Evolutionary conservation across 2,329 filamentous ascomycete genomes (phyloP).

Genomic region (Epichloe gansuensis): DNA sequence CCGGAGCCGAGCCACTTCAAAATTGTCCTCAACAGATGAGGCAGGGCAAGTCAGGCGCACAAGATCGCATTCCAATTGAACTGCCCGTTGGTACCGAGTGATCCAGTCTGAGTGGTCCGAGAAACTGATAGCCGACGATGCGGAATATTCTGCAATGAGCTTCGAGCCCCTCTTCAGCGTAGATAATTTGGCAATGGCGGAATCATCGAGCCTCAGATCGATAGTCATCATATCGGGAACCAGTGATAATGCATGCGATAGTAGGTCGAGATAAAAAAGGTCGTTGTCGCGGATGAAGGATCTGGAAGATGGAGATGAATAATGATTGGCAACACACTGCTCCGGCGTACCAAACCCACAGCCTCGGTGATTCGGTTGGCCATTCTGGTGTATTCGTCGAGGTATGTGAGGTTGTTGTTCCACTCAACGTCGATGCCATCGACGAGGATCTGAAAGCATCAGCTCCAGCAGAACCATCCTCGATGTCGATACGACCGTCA

Average conservation of each 20-base stretch:
- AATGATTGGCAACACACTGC: constrained; percentile 48
- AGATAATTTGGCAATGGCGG: constrained; percentile 37
- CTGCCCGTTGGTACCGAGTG: constrained; percentile 45
- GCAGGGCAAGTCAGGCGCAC: constrained; percentile 50
- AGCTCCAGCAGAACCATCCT: constrained; percentile 52
- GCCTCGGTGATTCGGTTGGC: constrained; percentile 43
- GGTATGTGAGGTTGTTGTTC: constrained; percentile 7
- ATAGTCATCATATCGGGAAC: constrained; percentile 51
- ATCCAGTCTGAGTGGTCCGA: constrained; percentile 47
- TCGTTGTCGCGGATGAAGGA: constrained; percentile 10
- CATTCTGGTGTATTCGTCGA: constrained; percentile 17
- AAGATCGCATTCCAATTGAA: constrained; percentile 45
- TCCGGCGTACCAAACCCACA: constrained; percentile 48
- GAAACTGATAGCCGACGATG: constrained; percentile 27
- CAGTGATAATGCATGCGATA: constrained; percentile 48
- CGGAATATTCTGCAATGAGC: constrained; percentile 45
- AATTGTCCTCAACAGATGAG: constrained; percentile 47
- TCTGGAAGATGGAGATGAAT: constrained; percentile 33
- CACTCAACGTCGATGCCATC: constrained; percentile 22
- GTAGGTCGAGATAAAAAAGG: constrained; percentile 39
- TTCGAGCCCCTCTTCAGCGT: constrained; percentile 42
- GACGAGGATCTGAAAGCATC: constrained; percentile 55
- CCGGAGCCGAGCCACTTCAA: constrained; percentile 44
- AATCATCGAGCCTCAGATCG: constrained; percentile 45
- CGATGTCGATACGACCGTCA: constrained; percentile 42